Percentiles rank a stretch among this genome's conserved stretches.
Evolutionary conservation across 176 grass and related monocot species (phyloP).

Genomic region (Themeda triandra): DNA sequence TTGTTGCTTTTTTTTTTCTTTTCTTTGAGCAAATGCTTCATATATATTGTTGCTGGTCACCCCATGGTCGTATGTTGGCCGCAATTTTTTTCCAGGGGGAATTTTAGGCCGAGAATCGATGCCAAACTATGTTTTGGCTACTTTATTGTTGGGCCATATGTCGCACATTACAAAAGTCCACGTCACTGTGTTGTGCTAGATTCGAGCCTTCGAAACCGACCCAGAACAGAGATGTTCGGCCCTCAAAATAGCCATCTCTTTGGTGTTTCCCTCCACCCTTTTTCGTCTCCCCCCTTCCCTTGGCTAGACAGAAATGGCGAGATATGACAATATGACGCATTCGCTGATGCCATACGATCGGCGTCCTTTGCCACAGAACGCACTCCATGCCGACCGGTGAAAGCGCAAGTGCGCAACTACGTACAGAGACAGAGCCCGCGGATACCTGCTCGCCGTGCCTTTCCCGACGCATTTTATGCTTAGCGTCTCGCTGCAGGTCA

Average conservation of each 20-base stretch:
- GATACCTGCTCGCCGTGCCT: neutral
- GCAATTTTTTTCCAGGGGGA: neutral
- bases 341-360: constrained; percentile 30
- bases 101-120: neutral
- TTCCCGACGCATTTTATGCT: constrained; percentile 19
- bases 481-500: constrained; percentile 21
- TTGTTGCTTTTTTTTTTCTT: too few species aligned
- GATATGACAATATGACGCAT: constrained; percentile 42
- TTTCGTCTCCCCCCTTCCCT: neutral
- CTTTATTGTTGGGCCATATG: neutral
- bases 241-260: neutral
- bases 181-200: neutral
- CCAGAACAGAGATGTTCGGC: neutral
- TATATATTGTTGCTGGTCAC: neutral
- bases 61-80: neutral
- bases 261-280: neutral
- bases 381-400: neutral
- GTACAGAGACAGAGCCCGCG: neutral
- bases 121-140: neutral
- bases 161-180: neutral
- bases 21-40: too few species aligned
- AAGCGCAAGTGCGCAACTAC: constrained; percentile 4
- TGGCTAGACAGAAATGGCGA: neutral
- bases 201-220: neutral
- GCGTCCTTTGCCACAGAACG: neutral